Percentiles rank a stretch among this genome's conserved stretches.
phyloP scores from a whole-genome alignment of 164 flowering plant species.

The Kalanchoe fedtschenkoi region DNA sequence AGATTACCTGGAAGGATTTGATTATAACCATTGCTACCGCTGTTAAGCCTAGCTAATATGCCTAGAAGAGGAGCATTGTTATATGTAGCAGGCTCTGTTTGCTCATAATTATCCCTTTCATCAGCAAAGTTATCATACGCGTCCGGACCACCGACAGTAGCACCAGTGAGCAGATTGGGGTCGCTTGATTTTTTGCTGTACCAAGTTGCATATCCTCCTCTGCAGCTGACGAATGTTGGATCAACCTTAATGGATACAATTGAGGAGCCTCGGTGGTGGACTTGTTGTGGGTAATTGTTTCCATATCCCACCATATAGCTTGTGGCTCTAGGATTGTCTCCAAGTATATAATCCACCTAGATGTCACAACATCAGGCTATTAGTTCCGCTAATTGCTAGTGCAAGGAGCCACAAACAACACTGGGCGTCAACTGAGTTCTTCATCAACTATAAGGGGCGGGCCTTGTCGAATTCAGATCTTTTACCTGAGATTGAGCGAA shows the following conservation, averaged over 20 bases:
- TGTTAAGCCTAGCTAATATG: slow-evolving; percentile 53
- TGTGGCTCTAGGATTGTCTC: slow-evolving; percentile 93
- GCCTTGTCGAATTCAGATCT: too few species aligned
- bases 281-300: slow-evolving; percentile 66
- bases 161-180: slow-evolving; percentile 78
- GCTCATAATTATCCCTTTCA: slow-evolving; percentile 78
- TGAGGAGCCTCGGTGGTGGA: slow-evolving; percentile 82
- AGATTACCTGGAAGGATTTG: slow-evolving; percentile 79
- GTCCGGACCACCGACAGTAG: slow-evolving; percentile 95
- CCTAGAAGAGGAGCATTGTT: slow-evolving; percentile 95
- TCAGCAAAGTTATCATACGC: slow-evolving; percentile 89
- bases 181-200: slow-evolving; percentile 62
- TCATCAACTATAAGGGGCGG: neutral
- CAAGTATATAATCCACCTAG: slow-evolving; percentile 90
- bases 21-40: slow-evolving; percentile 51
- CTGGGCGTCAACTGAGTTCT: neutral
- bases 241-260: slow-evolving; percentile 68
- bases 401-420: too few species aligned
- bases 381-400: too few species aligned
- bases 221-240: slow-evolving; percentile 62
- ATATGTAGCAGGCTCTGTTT: slow-evolving; percentile 95
- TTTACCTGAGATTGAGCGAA: slow-evolving; percentile 78
- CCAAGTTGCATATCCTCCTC: slow-evolving; percentile 88
- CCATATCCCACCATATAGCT: slow-evolving; percentile 99
- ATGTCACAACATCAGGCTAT: neutral